Base-by-base conservation (phyloP, 257 asterid species). In the Perilla frutescens region DNA sequence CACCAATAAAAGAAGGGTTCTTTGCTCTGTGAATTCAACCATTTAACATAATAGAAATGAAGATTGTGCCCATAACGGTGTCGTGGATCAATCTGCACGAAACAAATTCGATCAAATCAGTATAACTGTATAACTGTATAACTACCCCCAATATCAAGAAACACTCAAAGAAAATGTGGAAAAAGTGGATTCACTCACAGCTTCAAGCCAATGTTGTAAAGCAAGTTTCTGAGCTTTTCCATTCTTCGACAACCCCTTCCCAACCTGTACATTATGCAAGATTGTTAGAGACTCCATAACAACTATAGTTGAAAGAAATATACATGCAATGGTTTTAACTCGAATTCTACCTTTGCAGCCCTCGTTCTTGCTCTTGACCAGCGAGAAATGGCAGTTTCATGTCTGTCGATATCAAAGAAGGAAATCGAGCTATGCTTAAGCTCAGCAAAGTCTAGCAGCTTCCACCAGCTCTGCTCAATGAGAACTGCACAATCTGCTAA, bases 1-100 rank as follows among this genome's bases (percentile, higher is more conserved):
- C 77, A 85, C 91, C 90, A 84, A 81, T 88, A 81, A 76, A 84
- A 84, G 80, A 86, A 84, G 26, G 88, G 91, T 34, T 84, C 84
- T 80, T 80, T 84, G 84, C 90, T 86, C 58, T 83, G 86, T 32
- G 88, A 85, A 76, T 83, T 80, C 81, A 86, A 62, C 95, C 95
- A 88, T n/a, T 76, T 82, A 3, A 64, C 82, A 62, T 84, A 88
- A 79, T 86, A 88, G 77, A 86, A 81, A 63, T 86, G 91, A 20
- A 88, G 84, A 79, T 88, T 88, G 85, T 88, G 95, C 65, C 95
- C 91, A 49, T 86, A 86, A 39, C 90, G 88, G 55, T 86, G 95
- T 32, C 90, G 77, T 9, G 95, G 95, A 80, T 88, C 95, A 50
- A 88, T 86, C 95, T 88, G 76, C 50, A 8, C 65, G 48, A 58